Evolutionary conservation across 1,139 yeast species (phyloP), one percentile per base, ranked within the genome.

Genomic region (Komagataea norvegica): DNA sequence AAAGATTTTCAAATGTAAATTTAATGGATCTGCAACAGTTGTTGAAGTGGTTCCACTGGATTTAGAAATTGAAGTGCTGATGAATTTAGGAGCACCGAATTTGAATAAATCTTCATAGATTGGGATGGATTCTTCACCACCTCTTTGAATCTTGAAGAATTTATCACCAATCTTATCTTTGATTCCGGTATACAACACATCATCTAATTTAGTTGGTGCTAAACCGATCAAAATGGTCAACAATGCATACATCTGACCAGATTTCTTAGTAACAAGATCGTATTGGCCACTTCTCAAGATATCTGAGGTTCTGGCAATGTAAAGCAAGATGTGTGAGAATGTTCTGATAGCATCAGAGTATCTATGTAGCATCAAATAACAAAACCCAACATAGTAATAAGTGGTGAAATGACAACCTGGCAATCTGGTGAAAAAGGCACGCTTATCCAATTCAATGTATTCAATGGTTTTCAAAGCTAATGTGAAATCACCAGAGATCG

Each of bases 231-330:
- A 62, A 33, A 70, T 62, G 22, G 74, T 70, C 40, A 70, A 54
- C 33, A 70, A 57, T 8, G 75, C 73, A 47, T 67, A 68, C 72
- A 68, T 69, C 53, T 70, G 75, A 42, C 68, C 75, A n/a, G 69
- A 59, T 48, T 67, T 65, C 53, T 69, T 70, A 43, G 68, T 64
- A 36, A 68, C 67, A 28, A 62, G 56, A 48, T 70, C 73, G 45
- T 63, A 70, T 48, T 68, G 72, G 5, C 69, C 69, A 13, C 68
- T 58, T 42, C 59, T 60, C 48, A 62, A 63, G 53, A 66, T 62
- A 52, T 65, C 64, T 52, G 64, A 67, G 13, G 73, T 65, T 51
- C 74, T 62, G 22, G 71, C 57, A 41, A 70, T 65, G 60, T 63
- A 67, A 32, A 67, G 51, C 38, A 70, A 55, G 45, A 68, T 67